phyloP scores from a whole-genome alignment of 2,329 filamentous ascomycete species.

The Endocalyx cinctus region DNA sequence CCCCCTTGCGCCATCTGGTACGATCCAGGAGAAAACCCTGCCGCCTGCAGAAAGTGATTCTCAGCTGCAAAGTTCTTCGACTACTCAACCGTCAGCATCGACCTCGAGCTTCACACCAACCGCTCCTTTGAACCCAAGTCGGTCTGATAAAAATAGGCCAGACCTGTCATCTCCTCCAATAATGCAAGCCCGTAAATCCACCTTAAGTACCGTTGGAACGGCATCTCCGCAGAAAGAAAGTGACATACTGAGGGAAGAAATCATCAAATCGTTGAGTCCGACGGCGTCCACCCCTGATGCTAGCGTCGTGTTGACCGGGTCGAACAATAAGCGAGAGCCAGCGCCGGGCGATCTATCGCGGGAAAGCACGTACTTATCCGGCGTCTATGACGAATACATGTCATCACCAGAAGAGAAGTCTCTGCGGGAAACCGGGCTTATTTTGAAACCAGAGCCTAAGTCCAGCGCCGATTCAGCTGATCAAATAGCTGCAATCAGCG shows the following conservation, averaged over 20 bases:
- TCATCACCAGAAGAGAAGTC: constrained; percentile 42
- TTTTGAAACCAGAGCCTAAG: no score
- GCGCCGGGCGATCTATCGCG: constrained; percentile 23
- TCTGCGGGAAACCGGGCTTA: constrained; percentile 22
- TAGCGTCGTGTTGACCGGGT: constrained; percentile 7
- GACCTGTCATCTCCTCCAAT: constrained; percentile 32
- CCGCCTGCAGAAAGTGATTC: no score
- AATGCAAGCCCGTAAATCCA: constrained; percentile 36
- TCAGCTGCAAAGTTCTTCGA: constrained; percentile 8
- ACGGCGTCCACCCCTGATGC: constrained; percentile 24
- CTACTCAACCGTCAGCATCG: constrained; percentile 11
- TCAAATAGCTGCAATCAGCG: no score
- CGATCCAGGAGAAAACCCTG: constrained; percentile 8
- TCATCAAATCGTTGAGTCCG: constrained; percentile 64
- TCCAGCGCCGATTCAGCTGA: no score
- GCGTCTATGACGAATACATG: constrained; percentile 67
- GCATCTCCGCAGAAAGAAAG: constrained; percentile 60
- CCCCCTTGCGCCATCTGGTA: constrained; percentile 6
- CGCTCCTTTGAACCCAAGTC: constrained; percentile 41
- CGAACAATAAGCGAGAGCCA: constrained; percentile 9
- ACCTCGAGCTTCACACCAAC: constrained; percentile 33
- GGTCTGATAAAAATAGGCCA: constrained; percentile 27
- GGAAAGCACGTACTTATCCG: constrained; percentile 60
- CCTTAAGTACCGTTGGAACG: constrained; percentile 44
- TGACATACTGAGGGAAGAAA: constrained; percentile 68